Conservation (phyloP, 2,329 filamentous ascomycete species). For the Alternaria gaisen region DNA sequence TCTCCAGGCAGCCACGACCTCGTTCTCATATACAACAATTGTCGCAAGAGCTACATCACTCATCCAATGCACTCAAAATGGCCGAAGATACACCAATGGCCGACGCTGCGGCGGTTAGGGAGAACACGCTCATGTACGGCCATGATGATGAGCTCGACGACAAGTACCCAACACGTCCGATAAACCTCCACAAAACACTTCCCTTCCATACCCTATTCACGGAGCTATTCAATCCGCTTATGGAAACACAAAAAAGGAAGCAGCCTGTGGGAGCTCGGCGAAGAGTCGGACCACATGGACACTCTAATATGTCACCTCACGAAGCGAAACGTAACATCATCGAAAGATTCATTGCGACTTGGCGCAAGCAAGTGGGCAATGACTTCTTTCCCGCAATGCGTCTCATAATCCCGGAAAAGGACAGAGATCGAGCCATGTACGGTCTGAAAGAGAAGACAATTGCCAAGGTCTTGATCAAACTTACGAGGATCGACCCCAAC, state of each 20-base stretch:
- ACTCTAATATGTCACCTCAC: slow-evolving; percentile 70
- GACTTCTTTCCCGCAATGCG: slow-evolving; percentile 95
- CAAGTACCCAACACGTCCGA: slow-evolving; percentile 78
- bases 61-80: slow-evolving; percentile 37
- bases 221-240: slow-evolving; percentile 81
- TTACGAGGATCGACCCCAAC: slow-evolving; percentile 90
- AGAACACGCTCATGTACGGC: slow-evolving; percentile 61
- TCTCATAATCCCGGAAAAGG: slow-evolving; percentile 90
- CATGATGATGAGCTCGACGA: slow-evolving; percentile 58
- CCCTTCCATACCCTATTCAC: slow-evolving; percentile 82
- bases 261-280: slow-evolving; percentile 63
- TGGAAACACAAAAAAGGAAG: slow-evolving; percentile 78
- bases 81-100: slow-evolving; percentile 47
- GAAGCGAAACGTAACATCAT: slow-evolving; percentile 84
- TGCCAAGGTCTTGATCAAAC: slow-evolving; percentile 87
- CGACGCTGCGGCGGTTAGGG: slow-evolving; percentile 55
- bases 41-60: not conserved
- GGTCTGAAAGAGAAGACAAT: slow-evolving; percentile 93
- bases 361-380: slow-evolving; percentile 86
- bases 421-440: slow-evolving; percentile 91
- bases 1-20: slow-evolving; percentile 18
- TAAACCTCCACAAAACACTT: slow-evolving; percentile 80
- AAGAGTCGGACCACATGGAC: slow-evolving; percentile 69
- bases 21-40: slow-evolving; percentile 12
- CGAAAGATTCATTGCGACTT: slow-evolving; percentile 82